phyloP scores from a whole-genome alignment of 2,329 filamentous ascomycete genomes.

The Domatiomyces globalis region DNA sequence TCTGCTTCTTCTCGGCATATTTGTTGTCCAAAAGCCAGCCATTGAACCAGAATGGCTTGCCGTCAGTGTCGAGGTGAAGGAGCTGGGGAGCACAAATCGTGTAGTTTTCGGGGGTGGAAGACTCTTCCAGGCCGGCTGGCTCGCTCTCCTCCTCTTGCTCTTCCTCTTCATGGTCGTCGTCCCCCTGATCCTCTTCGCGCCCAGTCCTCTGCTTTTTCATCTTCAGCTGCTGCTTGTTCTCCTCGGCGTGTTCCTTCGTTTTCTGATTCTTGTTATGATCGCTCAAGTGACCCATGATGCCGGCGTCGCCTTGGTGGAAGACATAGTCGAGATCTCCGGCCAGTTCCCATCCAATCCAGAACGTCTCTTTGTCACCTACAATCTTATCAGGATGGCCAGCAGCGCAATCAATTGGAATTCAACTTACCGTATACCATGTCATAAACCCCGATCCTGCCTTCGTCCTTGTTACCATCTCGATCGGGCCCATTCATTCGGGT shows the following conservation, averaged over 20 bases:
- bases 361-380: slow-evolving; percentile 36
- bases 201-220: slow-evolving; percentile 6
- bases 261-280: slow-evolving; percentile 1
- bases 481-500: slow-evolving; percentile 28
- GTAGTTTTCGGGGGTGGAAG: slow-evolving; percentile 13
- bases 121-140: slow-evolving; percentile 3
- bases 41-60: slow-evolving; percentile 35
- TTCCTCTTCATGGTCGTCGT: background rate
- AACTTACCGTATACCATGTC: slow-evolving; percentile 33
- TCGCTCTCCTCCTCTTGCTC: slow-evolving; percentile 3
- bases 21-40: slow-evolving; percentile 32
- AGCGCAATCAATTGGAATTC: background rate
- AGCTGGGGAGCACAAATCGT: slow-evolving; percentile 34
- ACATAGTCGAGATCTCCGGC: slow-evolving; percentile 30
- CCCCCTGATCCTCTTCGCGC: background rate
- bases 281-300: slow-evolving; percentile 13
- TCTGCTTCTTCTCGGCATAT: slow-evolving; percentile 25
- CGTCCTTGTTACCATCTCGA: slow-evolving; percentile 27
- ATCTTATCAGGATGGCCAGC: background rate
- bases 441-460: slow-evolving; percentile 30
- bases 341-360: slow-evolving; percentile 37
- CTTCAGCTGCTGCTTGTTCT: slow-evolving; percentile 14
- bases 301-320: slow-evolving; percentile 30
- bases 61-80: slow-evolving; percentile 30
- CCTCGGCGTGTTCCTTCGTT: slow-evolving; percentile 13